phyloP scores from a whole-genome alignment of 2,329 filamentous ascomycete species.

The Zalaria obscura region DNA sequence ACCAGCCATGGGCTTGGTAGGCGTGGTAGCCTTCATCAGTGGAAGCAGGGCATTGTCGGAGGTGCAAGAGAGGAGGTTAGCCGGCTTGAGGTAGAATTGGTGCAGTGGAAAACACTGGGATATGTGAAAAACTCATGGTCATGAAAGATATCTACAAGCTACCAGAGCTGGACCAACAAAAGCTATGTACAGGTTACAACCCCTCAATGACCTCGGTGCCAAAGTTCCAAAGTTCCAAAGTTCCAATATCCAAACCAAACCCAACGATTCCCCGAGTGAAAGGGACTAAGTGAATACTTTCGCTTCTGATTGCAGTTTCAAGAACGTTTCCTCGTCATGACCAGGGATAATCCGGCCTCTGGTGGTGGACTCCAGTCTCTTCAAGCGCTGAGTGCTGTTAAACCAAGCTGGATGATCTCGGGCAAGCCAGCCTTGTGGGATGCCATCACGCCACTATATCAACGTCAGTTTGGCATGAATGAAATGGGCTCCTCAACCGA shows the following conservation, averaged over 20 bases:
- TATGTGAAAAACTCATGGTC: too few relatives aligned
- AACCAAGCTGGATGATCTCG: slow-evolving; percentile 22
- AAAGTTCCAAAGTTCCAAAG: too few relatives aligned
- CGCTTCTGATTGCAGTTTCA: slow-evolving; percentile 13
- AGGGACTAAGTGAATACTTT: slow-evolving; percentile 10
- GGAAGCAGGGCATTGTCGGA: slow-evolving; percentile 84
- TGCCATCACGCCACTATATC: slow-evolving; percentile 18
- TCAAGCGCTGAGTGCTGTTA: slow-evolving; percentile 18
- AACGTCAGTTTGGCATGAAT: slow-evolving; percentile 2
- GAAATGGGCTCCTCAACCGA: background rate
- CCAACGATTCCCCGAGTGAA: background rate
- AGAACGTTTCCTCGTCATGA: slow-evolving; percentile 19
- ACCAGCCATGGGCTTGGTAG: slow-evolving; percentile 55
- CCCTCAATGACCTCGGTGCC: too few relatives aligned
- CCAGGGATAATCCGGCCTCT: slow-evolving; percentile 19
- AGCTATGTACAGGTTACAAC: too few relatives aligned
- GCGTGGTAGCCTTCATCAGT: slow-evolving; percentile 63
- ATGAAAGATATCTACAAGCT: too few relatives aligned
- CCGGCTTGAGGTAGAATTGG: slow-evolving; percentile 42
- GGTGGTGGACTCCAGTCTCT: slow-evolving; percentile 16
- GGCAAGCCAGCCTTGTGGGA: slow-evolving; percentile 21
- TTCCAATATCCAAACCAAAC: too few relatives aligned
- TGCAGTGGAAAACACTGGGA: too few relatives aligned
- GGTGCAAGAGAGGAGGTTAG: slow-evolving; percentile 75
- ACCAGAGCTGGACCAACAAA: too few relatives aligned